Base-by-base conservation (phyloP, 768 basidiomycete species). In the Suillus luteus region DNA sequence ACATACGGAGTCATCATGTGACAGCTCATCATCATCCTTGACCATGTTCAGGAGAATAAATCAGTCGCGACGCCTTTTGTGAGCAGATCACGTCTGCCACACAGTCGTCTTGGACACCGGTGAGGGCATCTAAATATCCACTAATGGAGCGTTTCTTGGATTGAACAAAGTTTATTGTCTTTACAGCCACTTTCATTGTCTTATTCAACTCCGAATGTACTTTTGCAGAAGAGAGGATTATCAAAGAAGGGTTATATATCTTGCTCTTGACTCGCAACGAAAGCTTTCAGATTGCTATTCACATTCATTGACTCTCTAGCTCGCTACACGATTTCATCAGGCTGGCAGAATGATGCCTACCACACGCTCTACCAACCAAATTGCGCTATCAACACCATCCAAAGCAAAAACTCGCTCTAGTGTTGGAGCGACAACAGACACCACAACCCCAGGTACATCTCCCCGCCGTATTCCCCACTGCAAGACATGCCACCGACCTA, bases 381-480 rank as follows among this genome's bases (percentile, higher is more conserved):
- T 12, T 35, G 33, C 75, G 19, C 69, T 72, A 14, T 73, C 76
- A 0, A 77, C 76, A 0, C 72, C 75, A 11, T 64, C 65, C n/a
- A 73, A 44, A 59, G 49, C 55, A 60, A 54, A 64, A 58, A 11
- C 57, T 41, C 67, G 71, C 55, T 60, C 61, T 35, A 68, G 61
- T 33, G 55, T 63, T 10, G 58, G 44, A 27, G n/a, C 6, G 8
- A 38, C 24, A 7, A 54, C 55, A 27, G 55, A 62, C 38, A 61
- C 52, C 24, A 31, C 55, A 19, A 72, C 77, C n/a, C 73, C 78
- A 3, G 71, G 71, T 43, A 74, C 76, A 19, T 76, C 83, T 12
- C 77, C 84, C 6, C 84, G 85, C 49, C 86, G 86, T 59, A 69
- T 71, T 2, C 87, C 82, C 41, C 80, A 76, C 55, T 89, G 87